These are phyloP conservation scores for Castanospermum australe DNA, from an alignment of 306 rosid genomes.

Conservation along the genomic window DNA sequence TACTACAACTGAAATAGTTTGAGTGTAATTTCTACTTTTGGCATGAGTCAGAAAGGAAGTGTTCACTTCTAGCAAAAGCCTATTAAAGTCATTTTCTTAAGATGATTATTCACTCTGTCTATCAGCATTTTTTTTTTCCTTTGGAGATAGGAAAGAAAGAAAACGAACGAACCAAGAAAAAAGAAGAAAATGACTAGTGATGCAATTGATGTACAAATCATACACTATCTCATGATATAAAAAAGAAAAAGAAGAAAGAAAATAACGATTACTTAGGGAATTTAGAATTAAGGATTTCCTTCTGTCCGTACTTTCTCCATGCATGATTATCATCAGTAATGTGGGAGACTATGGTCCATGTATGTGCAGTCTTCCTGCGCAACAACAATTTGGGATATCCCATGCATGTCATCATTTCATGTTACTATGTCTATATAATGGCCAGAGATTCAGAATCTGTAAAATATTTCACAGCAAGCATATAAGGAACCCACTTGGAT, in stretches of 20 bases:
- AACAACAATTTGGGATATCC: not conserved
- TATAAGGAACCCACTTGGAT: not conserved
- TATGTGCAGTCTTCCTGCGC: conserved; percentile 41
- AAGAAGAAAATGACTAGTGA: not conserved
- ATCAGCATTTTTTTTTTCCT: not conserved
- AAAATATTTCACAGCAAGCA: not conserved
- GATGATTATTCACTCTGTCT: not conserved
- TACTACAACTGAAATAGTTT: not conserved
- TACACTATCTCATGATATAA: not conserved
- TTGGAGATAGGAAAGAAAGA: not conserved
- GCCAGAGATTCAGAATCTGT: not conserved
- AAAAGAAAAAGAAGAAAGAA: not conserved
- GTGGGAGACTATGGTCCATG: conserved; percentile 4
- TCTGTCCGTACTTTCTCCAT: conserved; percentile 92
- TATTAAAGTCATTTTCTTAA: not conserved
- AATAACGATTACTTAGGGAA: conserved; percentile 53
- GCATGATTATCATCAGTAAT: conserved; percentile 45
- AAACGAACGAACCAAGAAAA: not conserved
- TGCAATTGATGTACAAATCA: not conserved
- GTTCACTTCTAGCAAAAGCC: not conserved
- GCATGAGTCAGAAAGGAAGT: not conserved
- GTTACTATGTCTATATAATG: not conserved
- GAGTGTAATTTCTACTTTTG: not conserved
- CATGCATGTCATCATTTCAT: conserved; percentile 16
- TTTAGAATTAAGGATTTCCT: conserved; percentile 52